phyloP scores from a whole-genome alignment of 192 early-diverging fungal genomes.

The Coemansia sp. region DNA sequence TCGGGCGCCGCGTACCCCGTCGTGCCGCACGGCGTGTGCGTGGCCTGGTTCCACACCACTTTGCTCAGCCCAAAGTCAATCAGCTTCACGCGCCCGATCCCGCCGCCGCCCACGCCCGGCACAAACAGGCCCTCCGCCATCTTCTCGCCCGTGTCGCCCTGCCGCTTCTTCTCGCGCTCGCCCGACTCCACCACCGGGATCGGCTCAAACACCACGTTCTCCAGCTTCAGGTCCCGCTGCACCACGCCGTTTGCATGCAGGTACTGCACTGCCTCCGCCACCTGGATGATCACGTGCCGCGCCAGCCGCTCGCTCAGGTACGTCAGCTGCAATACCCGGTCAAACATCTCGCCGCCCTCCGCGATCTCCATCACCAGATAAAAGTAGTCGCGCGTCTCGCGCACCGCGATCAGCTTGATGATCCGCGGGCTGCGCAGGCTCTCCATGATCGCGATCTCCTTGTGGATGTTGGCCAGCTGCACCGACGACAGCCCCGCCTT shows the following conservation, averaged over 20 bases:
- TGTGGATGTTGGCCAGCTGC: conserved; percentile 80
- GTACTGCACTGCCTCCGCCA: conserved; percentile 80
- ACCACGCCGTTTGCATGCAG: conserved; percentile 84
- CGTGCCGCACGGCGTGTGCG: conserved; percentile 90
- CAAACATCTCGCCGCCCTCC: conserved; percentile 89
- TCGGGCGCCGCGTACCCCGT: conserved; percentile 93
- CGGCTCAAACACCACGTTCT: conserved; percentile 81
- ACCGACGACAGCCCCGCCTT: conserved; percentile 69
- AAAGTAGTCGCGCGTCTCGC: conserved; percentile 72
- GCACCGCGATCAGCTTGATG: conserved; percentile 71
- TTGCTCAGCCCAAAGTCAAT: conserved; percentile 91
- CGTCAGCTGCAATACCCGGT: conserved; percentile 78
- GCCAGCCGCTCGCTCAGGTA: conserved; percentile 77
- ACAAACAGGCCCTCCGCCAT: conserved; percentile 74
- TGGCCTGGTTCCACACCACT: conserved; percentile 77
- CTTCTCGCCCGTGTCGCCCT: conserved; percentile 62
- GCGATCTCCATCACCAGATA: conserved; percentile 80
- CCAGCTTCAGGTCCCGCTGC: conserved; percentile 92
- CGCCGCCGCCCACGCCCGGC: conserved; percentile 72
- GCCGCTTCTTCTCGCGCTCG: conserved; percentile 44
- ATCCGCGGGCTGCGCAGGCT: conserved; percentile 75
- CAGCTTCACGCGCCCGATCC: conserved; percentile 81
- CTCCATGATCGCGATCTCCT: conserved; percentile 85
- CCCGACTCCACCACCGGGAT: conserved; percentile 62
- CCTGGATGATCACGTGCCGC: conserved; percentile 82